Percentiles rank a stretch among this genome's conserved stretches.
Conservation (phyloP, 768 basidiomycete species). For the Coprinopsis sp. region DNA sequence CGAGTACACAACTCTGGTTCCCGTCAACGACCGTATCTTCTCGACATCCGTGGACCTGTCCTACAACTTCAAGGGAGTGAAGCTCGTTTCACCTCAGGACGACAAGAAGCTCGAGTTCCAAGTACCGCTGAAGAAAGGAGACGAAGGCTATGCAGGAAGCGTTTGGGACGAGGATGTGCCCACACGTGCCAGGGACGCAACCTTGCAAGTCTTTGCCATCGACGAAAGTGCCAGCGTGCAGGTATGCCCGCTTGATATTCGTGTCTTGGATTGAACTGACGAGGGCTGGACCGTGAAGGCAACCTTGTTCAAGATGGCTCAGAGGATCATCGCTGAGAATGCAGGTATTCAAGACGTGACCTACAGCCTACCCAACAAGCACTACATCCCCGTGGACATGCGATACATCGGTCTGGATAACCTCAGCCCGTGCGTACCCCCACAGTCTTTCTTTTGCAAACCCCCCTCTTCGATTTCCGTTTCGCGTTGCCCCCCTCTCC, state of each 20-base stretch:
- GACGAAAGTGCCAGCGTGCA: conserved; percentile 93
- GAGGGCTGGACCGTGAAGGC: conserved; percentile 48
- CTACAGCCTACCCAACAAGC: conserved; percentile 91
- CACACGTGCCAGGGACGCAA: no score
- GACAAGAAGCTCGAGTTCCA: conserved; percentile 48
- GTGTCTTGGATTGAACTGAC: not conserved
- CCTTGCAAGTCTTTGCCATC: no score
- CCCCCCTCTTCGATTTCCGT: not conserved
- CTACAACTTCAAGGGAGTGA: no score
- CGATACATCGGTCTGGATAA: conserved; percentile 69
- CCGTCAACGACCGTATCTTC: conserved; percentile 87
- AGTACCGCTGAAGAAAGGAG: conserved; percentile 30
- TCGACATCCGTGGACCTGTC: conserved; percentile 82
- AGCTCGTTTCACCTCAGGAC: conserved; percentile 45
- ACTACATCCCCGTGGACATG: conserved; percentile 91
- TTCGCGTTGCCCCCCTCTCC: not conserved
- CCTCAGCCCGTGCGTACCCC: conserved; percentile 50
- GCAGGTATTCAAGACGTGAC: conserved; percentile 50
- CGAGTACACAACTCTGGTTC: conserved; percentile 82
- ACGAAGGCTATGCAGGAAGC: conserved; percentile 36
- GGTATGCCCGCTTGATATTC: conserved; percentile 39
- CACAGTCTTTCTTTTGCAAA: no score
- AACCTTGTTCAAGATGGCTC: conserved; percentile 86
- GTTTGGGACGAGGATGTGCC: conserved; percentile 58
- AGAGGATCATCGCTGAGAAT: conserved; percentile 66